Percentiles rank a stretch among this genome's conserved stretches.
These are phyloP conservation scores for Kuraishia floccosa DNA, from an alignment of 805 yeast species.

Conservation along the genomic window DNA sequence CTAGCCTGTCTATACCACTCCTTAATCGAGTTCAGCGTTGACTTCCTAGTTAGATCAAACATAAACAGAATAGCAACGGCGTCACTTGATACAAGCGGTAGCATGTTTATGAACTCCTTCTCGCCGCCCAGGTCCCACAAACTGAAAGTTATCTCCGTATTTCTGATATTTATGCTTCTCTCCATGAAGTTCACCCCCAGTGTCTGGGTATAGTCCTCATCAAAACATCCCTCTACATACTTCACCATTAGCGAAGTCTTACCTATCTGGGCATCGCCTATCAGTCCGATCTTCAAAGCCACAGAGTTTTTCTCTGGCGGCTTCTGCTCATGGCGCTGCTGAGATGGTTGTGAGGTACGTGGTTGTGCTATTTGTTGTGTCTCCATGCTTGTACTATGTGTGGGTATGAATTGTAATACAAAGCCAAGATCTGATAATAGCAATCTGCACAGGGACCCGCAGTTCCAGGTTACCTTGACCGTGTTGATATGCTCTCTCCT, in stretches of 20 bases:
- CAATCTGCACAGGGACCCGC: too few relatives aligned
- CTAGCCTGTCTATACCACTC: conserved; percentile 94
- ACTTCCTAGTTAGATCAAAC: conserved; percentile 82
- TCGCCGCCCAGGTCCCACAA: conserved; percentile 98
- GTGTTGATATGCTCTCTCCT: too few relatives aligned
- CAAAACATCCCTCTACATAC: conserved; percentile 90
- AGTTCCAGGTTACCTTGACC: too few relatives aligned
- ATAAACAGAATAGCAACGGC: conserved; percentile 85
- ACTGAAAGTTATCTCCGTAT: conserved; percentile 81
- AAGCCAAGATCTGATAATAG: too few relatives aligned
- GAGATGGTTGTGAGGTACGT: conserved; percentile 3
- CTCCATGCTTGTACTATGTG: not conserved
- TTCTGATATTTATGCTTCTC: conserved; percentile 70
- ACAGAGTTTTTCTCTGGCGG: conserved; percentile 25
- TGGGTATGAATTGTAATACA: too few relatives aligned
- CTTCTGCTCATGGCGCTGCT: conserved; percentile 1
- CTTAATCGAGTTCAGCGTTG: conserved; percentile 77
- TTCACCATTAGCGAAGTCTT: conserved; percentile 95
- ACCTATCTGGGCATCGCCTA: conserved; percentile 95
- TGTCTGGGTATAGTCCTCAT: conserved; percentile 87
- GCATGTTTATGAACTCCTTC: conserved; percentile 88
- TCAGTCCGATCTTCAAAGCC: conserved; percentile 77
- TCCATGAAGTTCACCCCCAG: conserved; percentile 94
- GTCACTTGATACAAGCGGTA: conserved; percentile 84
- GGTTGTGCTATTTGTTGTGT: conserved; percentile 1